Percentiles rank a stretch among this genome's conserved stretches.
Conservation (phyloP, 2,329 filamentous ascomycete species). For the Ceratocystis papillata region DNA sequence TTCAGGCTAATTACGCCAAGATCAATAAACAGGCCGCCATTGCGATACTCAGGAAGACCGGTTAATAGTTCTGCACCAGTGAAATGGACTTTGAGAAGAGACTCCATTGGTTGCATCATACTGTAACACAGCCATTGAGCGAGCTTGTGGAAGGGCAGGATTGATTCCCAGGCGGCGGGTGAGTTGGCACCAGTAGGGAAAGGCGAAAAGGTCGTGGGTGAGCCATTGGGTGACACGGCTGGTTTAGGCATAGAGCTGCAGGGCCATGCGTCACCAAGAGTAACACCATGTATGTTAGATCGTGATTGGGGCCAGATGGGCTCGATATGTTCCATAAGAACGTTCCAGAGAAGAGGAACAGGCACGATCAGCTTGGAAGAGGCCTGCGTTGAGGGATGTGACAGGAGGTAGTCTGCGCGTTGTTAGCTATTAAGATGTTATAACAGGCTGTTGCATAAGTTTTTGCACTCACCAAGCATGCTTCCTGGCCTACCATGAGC, state of each 20-base stretch:
- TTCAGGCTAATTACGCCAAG: constrained; percentile 72
- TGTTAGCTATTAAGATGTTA: constrained; percentile 24
- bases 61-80: constrained; percentile 72
- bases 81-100: constrained; percentile 68
- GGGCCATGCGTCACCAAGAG: constrained; percentile 89
- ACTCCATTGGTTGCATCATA: constrained; percentile 82
- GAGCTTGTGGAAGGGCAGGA: constrained; percentile 85
- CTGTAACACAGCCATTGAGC: constrained; percentile 94
- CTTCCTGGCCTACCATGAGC: constrained; percentile 77
- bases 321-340: constrained; percentile 75
- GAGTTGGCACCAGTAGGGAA: constrained; percentile 35
- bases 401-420: constrained; percentile 73
- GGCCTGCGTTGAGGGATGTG: constrained; percentile 79
- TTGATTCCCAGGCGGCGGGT: constrained; percentile 60
- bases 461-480: constrained; percentile 61
- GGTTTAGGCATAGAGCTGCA: constrained; percentile 66
- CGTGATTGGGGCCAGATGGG: constrained; percentile 82
- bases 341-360: constrained; percentile 78
- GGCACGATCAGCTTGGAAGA: constrained; percentile 79
- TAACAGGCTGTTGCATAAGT: background rate
- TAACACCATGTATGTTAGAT: constrained; percentile 74
- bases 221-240: constrained; percentile 31
- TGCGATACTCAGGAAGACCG: constrained; percentile 82
- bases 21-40: constrained; percentile 79
- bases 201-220: constrained; percentile 40